These are phyloP conservation scores for Pleurotus tuber-regium DNA, from an alignment of 768 basidiomycete genomes.

Conservation along the genomic window DNA sequence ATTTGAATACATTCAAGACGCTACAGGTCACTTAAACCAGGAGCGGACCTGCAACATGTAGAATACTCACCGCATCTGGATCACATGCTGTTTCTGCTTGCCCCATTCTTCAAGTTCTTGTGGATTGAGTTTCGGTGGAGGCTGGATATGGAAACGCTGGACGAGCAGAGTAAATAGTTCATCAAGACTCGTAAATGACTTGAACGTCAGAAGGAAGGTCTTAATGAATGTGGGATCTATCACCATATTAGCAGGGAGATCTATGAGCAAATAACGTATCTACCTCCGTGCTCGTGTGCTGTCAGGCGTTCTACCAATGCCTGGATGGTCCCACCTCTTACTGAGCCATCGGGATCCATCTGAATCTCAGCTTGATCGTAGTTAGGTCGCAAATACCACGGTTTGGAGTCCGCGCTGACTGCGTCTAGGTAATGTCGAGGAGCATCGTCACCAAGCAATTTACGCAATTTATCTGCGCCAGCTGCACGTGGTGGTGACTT, in stretches of 20 bases:
- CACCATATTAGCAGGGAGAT: slow-evolving; percentile 3
- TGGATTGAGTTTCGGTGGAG: slow-evolving; percentile 63
- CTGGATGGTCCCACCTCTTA: slow-evolving; percentile 82
- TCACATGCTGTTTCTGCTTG: slow-evolving; percentile 80
- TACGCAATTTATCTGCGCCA: slow-evolving; percentile 55
- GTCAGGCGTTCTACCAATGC: slow-evolving; percentile 90
- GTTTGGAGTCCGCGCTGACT: slow-evolving; percentile 44
- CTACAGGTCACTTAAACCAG: slow-evolving; percentile 37
- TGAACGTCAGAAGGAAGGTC: slow-evolving; percentile 95
- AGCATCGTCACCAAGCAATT: slow-evolving; percentile 58
- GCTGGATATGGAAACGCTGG: slow-evolving; percentile 72
- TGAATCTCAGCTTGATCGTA: slow-evolving; percentile 79
- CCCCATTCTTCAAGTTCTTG: slow-evolving; percentile 76
- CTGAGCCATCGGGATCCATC: slow-evolving; percentile 77
- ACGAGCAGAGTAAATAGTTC: slow-evolving; percentile 82
- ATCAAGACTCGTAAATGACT: slow-evolving; percentile 84
- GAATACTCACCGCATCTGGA: slow-evolving; percentile 74
- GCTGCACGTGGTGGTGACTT: slow-evolving; percentile 32
- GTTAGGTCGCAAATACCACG: slow-evolving; percentile 86
- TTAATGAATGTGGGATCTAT: slow-evolving; percentile 77
- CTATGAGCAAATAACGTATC: slow-evolving; percentile 12
- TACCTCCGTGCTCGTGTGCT: slow-evolving; percentile 85
- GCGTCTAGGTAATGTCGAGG: slow-evolving; percentile 36
- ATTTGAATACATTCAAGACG: slow-evolving; percentile 87
- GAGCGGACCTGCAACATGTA: not conserved